Base-by-base conservation (phyloP, 805 yeast species). In the Alloascoidea africana region DNA sequence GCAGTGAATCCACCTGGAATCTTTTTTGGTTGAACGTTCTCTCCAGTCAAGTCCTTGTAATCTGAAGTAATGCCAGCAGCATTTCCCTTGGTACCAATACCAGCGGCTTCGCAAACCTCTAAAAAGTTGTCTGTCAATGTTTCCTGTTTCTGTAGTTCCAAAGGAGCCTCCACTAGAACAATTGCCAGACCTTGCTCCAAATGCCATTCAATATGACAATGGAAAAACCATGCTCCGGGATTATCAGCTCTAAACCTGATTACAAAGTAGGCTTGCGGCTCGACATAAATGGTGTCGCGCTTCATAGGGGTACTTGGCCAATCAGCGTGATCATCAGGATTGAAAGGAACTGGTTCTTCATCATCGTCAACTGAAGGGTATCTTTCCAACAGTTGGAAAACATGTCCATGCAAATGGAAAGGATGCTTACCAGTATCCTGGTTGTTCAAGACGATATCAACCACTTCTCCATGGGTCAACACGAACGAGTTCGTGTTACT, bases 171-270 rank as follows among this genome's bases (percentile, higher is more conserved):
- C 41, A 64, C 54, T 46, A 68, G 67, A 23, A 79, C 52, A 27
- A 62, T 60, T 38, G 61, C 48, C 82, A 81, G 63, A 18, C 93
- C 93, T 59, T 81, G 91, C 46, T 74, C 78, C 54, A 81, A 68
- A 58, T 81, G 93, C 79, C 86, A 81, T 50, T 81, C 89, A 39
- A 81, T 71, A 52, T 83, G 94, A 58, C 96, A 86, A 54, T 86
- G 96, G 75, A 86, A 81, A 43, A 80, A 72, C 96, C 96, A 87
- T 17, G 85, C 76, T 40, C 96, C 96, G 2, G 96, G 95, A 50
- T 87, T 86, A 49, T 80, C 73, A 8, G 95, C 85, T 47, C 62
- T 68, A 55, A 84, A 84, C 46, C 96, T 63, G 19, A 58, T 35
- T 75, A 51, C 86, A 37, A 76, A 55, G 53, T 74, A 70, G 2